Evolutionary conservation across 306 rosid species (phyloP), one percentile per base, ranked within the genome.

Genomic region (Prunus davidiana): DNA sequence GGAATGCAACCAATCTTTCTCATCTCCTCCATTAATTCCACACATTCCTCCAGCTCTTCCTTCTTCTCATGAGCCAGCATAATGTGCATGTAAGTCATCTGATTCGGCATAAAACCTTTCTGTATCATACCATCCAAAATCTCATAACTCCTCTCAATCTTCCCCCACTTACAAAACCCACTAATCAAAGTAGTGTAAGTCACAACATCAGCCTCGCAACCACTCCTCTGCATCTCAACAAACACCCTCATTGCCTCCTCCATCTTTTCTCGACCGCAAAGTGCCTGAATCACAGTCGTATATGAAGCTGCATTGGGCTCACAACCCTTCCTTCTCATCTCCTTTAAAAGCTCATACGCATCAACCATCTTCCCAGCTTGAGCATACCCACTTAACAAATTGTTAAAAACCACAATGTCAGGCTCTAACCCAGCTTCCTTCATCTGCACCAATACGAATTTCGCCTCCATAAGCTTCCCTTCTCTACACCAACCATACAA

Each of bases 401-500:
- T 89, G 73, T 91, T 91, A 72, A 79, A 91, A 79, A 91, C 98
- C 81, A 91, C 98, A 72, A 91, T 78, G 75, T 93, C 97, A 0
- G 89, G 88, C 69, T 89, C 88, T 71, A 93, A 85, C 55, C 92
- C 97, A 0, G 84, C 89, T 64, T 88, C 93, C 82, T 78, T 93
- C 89, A 91, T 93, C 79, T 91, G 93, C 32, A 89, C 89, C 79
- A 91, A 66, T 69, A 93, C 91, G 57, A 82, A 73, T 41, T 89
- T 89, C 7, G 97, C 97, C 82, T 91, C 98, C 87, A 89, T 79
- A 38, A 88, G 88, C 82, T 86, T 87, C 78, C 98, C 97, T 85
- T 88, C 93, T 69, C 81, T 84, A 76, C 98, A 93, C 97, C 98
- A 93, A 83, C 97, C 98, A 46, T 93, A 88, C 86, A 93, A 82